These are phyloP conservation scores for Xanthoceras sorbifolium DNA, from an alignment of 345 rosid genomes.

Conservation along the genomic window DNA sequence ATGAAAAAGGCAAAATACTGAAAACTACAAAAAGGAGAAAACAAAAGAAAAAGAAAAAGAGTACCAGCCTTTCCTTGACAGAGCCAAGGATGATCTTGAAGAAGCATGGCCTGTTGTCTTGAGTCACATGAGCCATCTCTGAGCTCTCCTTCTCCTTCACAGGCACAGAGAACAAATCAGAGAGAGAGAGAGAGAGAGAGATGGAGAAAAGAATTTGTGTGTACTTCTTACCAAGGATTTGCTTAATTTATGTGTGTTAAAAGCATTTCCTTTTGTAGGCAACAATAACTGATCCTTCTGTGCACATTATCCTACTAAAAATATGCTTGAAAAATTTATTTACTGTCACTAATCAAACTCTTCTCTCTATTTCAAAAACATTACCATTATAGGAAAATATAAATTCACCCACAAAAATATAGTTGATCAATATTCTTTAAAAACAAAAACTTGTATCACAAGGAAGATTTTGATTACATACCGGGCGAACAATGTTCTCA, in stretches of 20 bases:
- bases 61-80: not conserved
- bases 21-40: not conserved
- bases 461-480: not conserved
- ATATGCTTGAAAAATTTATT: no score
- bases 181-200: not conserved
- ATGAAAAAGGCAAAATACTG: not conserved
- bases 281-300: not conserved
- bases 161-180: not conserved
- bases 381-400: no score
- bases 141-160: not conserved
- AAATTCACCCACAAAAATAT: no score
- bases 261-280: not conserved
- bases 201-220: not conserved
- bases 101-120: slow-evolving; percentile 8
- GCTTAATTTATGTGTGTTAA: not conserved
- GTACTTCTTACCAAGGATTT: not conserved
- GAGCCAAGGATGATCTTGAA: not conserved
- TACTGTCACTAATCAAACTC: no score
- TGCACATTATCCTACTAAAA: not conserved
- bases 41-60: not conserved
- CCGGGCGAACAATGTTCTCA: not conserved
- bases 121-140: not conserved
- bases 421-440: no score
- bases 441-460: no score
- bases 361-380: no score